phyloP scores from a whole-genome alignment of 1,139 yeast genomes.

The Saccharomycopsis crataegensis region DNA sequence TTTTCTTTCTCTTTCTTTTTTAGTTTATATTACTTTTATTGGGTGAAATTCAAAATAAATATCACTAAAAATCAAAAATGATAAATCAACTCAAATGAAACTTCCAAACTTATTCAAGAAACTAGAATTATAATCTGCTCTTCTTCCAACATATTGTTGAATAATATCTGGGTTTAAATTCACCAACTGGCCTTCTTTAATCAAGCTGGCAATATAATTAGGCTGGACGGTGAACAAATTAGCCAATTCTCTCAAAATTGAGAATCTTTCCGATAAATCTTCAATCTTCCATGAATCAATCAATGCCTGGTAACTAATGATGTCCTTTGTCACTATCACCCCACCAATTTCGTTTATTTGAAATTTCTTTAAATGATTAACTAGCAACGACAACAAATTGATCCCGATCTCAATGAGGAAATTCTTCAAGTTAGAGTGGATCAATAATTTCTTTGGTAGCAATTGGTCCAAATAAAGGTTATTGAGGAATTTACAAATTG shows the following conservation, averaged over 20 bases:
- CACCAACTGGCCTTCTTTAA: conserved; percentile 75
- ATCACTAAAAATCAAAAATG: neutral
- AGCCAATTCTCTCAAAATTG: conserved; percentile 72
- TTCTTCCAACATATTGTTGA: conserved; percentile 60
- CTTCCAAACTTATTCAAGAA: conserved; percentile 40
- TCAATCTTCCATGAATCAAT: conserved; percentile 66
- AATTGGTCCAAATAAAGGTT: conserved; percentile 31
- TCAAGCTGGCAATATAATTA: conserved; percentile 64
- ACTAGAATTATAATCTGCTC: conserved; percentile 61
- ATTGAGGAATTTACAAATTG: conserved; percentile 47
- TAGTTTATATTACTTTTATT: neutral
- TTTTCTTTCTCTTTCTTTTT: neutral
- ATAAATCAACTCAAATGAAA: conserved; percentile 9
- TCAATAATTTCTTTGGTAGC: conserved; percentile 8
- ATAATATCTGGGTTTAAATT: conserved; percentile 59
- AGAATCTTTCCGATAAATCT: conserved; percentile 61
- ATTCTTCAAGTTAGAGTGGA: conserved; percentile 37
- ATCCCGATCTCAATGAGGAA: conserved; percentile 55
- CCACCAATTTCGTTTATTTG: conserved; percentile 81
- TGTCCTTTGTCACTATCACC: conserved; percentile 74
- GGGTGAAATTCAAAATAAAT: neutral
- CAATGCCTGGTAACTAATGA: conserved; percentile 66
- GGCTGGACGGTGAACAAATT: conserved; percentile 79
- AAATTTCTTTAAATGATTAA: conserved; percentile 71
- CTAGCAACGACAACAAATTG: conserved; percentile 49